These are phyloP conservation scores for Colletotrichum gloeosporioides DNA, from an alignment of 2,329 filamentous ascomycete species.

Conservation along the genomic window DNA sequence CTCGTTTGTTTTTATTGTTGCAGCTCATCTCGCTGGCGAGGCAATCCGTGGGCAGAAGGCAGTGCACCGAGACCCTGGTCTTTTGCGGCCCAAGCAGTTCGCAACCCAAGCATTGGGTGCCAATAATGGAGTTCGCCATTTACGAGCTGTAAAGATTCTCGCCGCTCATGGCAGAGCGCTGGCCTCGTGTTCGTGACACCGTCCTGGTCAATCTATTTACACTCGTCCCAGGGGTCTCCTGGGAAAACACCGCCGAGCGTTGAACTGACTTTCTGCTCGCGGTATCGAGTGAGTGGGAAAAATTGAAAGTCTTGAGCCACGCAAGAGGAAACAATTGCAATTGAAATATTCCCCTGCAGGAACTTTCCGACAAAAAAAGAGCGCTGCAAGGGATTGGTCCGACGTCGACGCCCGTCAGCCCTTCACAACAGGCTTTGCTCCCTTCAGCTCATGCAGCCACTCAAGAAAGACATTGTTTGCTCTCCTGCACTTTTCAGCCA, in stretches of 20 bases:
- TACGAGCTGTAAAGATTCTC: background rate
- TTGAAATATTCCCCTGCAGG: background rate
- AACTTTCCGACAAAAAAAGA: background rate
- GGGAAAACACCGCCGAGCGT: background rate
- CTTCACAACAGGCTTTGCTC: background rate
- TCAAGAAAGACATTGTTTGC: background rate
- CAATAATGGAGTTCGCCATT: constrained; percentile 4
- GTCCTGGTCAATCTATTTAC: background rate
- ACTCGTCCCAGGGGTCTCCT: background rate
- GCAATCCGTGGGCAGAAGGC: constrained; percentile 1
- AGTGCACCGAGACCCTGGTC: constrained; percentile 2
- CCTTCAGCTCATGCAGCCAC: constrained; percentile 9
- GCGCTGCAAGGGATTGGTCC: background rate
- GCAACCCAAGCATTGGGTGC: constrained; percentile 12
- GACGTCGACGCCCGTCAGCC: background rate
- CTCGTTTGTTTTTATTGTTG: constrained; percentile 24
- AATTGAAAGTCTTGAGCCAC: background rate
- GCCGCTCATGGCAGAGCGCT: background rate
- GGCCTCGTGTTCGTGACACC: constrained; percentile 10
- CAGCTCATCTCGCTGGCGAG: constrained; percentile 29
- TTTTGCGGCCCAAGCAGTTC: constrained; percentile 14
- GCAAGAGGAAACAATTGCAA: background rate
- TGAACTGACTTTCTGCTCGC: background rate
- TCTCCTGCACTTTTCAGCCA: background rate
- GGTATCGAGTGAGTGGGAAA: background rate